Conservation (phyloP, 768 basidiomycete genomes). For the Pleurotus giganteus region DNA sequence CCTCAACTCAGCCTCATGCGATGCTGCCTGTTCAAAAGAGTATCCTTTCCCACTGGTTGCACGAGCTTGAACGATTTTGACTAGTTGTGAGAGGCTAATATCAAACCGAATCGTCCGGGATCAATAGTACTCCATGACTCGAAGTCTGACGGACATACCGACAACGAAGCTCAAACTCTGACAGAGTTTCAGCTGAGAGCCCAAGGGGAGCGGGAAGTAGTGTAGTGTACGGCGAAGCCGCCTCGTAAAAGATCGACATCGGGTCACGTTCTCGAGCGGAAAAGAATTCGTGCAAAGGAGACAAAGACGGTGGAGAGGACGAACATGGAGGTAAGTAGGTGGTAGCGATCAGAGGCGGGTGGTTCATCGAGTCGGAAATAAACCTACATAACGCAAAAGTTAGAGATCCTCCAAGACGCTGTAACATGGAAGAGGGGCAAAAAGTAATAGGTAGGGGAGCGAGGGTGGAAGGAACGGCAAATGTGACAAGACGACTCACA, state of each 20-base stretch:
- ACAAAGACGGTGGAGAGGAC: constrained; percentile 56
- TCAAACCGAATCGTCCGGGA: too few species aligned
- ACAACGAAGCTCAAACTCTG: constrained; percentile 57
- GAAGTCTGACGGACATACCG: constrained; percentile 40
- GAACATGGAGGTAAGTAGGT: constrained; percentile 43
- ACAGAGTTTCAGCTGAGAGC: constrained; percentile 13
- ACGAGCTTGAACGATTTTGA: constrained; percentile 60
- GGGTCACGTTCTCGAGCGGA: constrained; percentile 25
- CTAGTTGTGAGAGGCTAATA: constrained; percentile 56
- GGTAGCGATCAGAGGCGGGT: constrained; percentile 41
- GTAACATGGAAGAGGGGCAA: constrained; percentile 8
- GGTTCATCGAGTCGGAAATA: constrained; percentile 64
- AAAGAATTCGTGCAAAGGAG: constrained; percentile 53
- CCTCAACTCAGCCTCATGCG: constrained; percentile 55
- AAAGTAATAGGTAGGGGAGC: neutral
- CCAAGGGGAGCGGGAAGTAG: constrained; percentile 37
- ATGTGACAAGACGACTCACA: constrained; percentile 45
- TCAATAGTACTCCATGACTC: constrained; percentile 6
- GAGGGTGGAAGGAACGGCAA: neutral
- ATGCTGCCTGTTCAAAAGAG: constrained; percentile 61
- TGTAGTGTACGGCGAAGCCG: constrained; percentile 38
- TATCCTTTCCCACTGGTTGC: constrained; percentile 37
- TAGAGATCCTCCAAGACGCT: neutral
- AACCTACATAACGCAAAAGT: constrained; percentile 42
- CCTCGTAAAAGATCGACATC: neutral